Base-by-base conservation (phyloP, 305 asterid species). In the Plantago coronopus region DNA sequence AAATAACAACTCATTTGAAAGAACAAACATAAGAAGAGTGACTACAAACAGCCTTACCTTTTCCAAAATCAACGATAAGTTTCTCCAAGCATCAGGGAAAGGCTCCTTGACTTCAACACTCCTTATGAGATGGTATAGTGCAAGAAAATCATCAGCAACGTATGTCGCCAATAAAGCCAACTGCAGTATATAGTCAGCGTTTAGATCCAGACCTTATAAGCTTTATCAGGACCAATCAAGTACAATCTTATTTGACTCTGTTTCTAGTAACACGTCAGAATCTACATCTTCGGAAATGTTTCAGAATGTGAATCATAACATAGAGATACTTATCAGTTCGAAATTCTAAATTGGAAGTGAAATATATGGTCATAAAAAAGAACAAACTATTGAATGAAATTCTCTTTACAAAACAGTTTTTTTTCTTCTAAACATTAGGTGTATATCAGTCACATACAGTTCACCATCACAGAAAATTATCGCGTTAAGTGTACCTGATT, bases 81-180 rank as follows among this genome's bases (percentile, higher is more conserved):
- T 91, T 59, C 79, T 81, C 95, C 95, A 81, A 48, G 95, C 91
- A 68, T 91, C 96, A 45, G 94, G 98, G 58, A 91, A 91, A 50
- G 95, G 98, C 76, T 88, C 95, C 79, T 86, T 81, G 53, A 82
- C 88, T 4, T 89, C 87, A 72, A 86, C 80, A 80, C 98, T 91
- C 75, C 98, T 78, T 58, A 83, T 68, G 23, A 87, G 86, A 61
- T 91, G 98, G 72, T 91, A 91, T 62, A 91, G 74, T 37, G 98
- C 95, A 61, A 91, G 93, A 74, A 88, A 88, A 63, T 83, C 34
- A 76, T 91, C 95, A 4, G 80, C 91, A 34, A 71, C 76, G 46
- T 86, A 88, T 25, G 81, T 88, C 53, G 93, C 95, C 82, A 91
- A 67, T 59, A 88, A 71, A 62, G 96, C 95, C 79, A 91, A 67